Base-by-base conservation (phyloP, 495 filamentous ascomycete genomes). In the Podospora australis region DNA sequence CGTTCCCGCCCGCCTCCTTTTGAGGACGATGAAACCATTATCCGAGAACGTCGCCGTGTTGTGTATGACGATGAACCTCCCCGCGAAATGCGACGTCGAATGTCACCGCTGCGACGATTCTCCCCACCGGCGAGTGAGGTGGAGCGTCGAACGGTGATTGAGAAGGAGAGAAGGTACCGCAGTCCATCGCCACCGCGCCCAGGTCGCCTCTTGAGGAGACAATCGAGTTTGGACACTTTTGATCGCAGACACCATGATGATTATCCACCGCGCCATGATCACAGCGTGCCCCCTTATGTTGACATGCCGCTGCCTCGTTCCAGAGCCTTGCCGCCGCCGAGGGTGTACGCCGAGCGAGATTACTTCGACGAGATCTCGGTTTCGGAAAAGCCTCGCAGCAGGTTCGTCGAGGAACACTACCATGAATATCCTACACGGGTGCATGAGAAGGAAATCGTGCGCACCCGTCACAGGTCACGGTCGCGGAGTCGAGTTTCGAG, bases 351-450 rank as follows among this genome's bases (percentile, higher is more conserved):
- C 41, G 74, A 68, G 60, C 72, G 66, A 45, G 75, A 78, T 20
- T 65, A 59, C 55, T 65, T 54, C 52, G 73, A 75, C 16, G 82
- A 87, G 43, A 84, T 88, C 49, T 72, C 77, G 23, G 77, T 88
- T 40, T 75, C 80, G 1, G 85, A 88, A 43, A 80, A 78, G 2
- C 78, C 83, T 35, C 71, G 26, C 6, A 10, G 17, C 34, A 36
- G 69, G 22, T 84, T 79, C 56, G 84, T 79, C 8, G 83, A 88
- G 42, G 83, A 87, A 2, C 78, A 84, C 44, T 85, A 73, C 52
- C 72, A 78, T 36, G 72, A 66, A n/a, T 73, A 74, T 35, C 73
- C 75, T 1, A 81, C 84, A 50, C 70, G 78, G 36, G 70, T 75
- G 23, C 57, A 59, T 4, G 75, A 78, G 57, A 69, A 66, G 43